Base-by-base conservation (phyloP, 305 asterid species). In the Euphrasia arctica region DNA sequence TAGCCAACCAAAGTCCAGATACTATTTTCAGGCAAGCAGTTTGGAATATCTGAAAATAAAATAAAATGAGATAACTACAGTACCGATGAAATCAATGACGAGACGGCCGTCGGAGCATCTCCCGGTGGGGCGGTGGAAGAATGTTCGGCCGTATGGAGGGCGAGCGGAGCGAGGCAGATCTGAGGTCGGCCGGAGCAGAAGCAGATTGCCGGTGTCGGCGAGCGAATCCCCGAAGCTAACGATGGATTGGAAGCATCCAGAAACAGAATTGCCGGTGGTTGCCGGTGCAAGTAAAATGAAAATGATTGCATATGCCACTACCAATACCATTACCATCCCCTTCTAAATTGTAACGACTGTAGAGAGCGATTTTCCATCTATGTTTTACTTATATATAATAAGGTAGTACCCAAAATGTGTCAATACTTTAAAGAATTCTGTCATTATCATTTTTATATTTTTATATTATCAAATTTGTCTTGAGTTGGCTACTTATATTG, bases 51-150 rank as follows among this genome's bases (percentile, higher is more conserved):
- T 1, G 27, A 25, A 25, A 25, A 25, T 25, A 25, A 25, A 25
- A 25, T 25, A 25, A 25, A 25, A 25, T 25, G 2, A 18, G 22
- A 25, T 1, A 25, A 25, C 27, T 25, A 25, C 27, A 25, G 0
- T 73, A 82, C 92, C 95, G 56, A 85, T 73, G 64, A 85, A 81
- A 69, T 87, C 92, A 5, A 87, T 60, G 65, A 85, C 58, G 52
- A 87, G 78, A 47, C 90, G 95, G 13, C 93, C 93, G 34, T 88
- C 80, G 71, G 85, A 83, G 71, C 18, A 75, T 2, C 95, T 70
- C 3, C 91, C 91, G 12, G 93, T 85, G 6, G 95, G 90, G 4
- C 3, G 75, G 71, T 70, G 81, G 76, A 88, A 88, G 78, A 67
- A 88, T 27, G 89, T 88, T 12, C 78, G 75, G 32, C 93, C 95